Evolutionary conservation across 345 rosid genomes (phyloP).

Genomic region (Turnera subulata): DNA sequence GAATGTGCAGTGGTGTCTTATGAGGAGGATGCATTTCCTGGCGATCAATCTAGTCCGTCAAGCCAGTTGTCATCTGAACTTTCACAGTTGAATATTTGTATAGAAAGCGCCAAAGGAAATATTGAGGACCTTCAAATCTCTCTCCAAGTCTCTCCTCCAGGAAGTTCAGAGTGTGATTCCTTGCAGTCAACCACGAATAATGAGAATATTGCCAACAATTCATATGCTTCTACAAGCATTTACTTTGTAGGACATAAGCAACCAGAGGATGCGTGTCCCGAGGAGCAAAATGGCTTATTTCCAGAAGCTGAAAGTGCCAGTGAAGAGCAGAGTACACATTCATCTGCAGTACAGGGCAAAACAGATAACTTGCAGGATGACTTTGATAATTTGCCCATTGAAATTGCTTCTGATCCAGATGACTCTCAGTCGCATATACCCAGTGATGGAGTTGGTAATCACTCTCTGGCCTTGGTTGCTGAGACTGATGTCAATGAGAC

Average conservation of each 20-base stretch:
- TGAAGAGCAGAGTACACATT: conserved; percentile 50
- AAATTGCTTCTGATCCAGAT: conserved; percentile 16
- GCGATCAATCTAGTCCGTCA: conserved; percentile 13
- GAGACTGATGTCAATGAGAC: conserved; percentile 28
- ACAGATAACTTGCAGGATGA: conserved; percentile 22
- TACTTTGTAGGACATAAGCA: conserved; percentile 33
- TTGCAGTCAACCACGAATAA: conserved; percentile 18
- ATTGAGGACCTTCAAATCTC: conserved; percentile 13
- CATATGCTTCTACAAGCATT: conserved; percentile 24
- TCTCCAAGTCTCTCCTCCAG: conserved; percentile 10
- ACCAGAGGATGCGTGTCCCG: conserved; percentile 32
- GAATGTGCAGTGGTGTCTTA: conserved; percentile 13
- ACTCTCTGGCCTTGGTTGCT: conserved; percentile 31
- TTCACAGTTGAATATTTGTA: conserved; percentile 9
- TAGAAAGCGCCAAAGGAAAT: conserved; percentile 21
- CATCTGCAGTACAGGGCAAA: conserved; percentile 41
- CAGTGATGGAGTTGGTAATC: conserved; percentile 24
- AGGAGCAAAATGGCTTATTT: conserved; percentile 29
- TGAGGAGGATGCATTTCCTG: conserved; percentile 12
- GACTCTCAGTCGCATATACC: conserved; percentile 11
- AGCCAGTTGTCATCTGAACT: conserved; percentile 14
- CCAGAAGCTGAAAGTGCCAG: conserved; percentile 26
- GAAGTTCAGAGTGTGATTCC: conserved; percentile 1
- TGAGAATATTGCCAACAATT: conserved; percentile 17
- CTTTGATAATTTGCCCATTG: conserved; percentile 16